Percentiles rank a stretch among this genome's conserved stretches.
Conservation (phyloP, 768 basidiomycete genomes). For the Boletus rufocinnamomeus region DNA sequence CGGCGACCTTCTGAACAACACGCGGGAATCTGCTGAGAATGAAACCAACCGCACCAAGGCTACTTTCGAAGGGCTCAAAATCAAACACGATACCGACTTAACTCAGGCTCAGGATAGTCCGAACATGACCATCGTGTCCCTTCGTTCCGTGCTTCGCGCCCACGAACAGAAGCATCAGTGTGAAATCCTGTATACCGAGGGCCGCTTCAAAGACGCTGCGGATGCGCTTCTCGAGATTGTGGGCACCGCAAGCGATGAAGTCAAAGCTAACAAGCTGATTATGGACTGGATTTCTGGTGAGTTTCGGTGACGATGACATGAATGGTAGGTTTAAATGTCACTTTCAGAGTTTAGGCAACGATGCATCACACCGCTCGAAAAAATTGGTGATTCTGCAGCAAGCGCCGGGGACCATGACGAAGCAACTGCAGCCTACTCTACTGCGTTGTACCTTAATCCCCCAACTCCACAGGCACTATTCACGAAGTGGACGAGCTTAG, state of each 20-base stretch:
- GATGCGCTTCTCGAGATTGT: neutral
- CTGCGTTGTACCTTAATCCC: neutral
- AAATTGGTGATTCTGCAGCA: neutral
- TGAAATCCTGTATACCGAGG: neutral
- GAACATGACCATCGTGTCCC: no score
- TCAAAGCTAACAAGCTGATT: neutral
- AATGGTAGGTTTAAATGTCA: no score
- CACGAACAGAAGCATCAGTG: no score
- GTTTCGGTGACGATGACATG: neutral
- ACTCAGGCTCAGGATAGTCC: no score
- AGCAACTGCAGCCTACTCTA: slow-evolving; percentile 2
- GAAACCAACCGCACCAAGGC: no score
- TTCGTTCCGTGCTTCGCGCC: no score
- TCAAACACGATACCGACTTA: no score
- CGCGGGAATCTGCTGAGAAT: no score
- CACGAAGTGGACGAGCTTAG: neutral
- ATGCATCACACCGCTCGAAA: neutral
- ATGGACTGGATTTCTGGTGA: neutral
- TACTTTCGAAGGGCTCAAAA: no score
- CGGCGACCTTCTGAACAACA: no score
- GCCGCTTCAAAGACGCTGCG: neutral
- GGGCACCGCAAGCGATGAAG: neutral
- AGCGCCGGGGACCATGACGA: neutral
- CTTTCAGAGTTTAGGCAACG: no score
- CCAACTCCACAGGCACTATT: neutral